Conservation (phyloP, 1,139 yeast species). For the Yamadazyma conglobata region DNA sequence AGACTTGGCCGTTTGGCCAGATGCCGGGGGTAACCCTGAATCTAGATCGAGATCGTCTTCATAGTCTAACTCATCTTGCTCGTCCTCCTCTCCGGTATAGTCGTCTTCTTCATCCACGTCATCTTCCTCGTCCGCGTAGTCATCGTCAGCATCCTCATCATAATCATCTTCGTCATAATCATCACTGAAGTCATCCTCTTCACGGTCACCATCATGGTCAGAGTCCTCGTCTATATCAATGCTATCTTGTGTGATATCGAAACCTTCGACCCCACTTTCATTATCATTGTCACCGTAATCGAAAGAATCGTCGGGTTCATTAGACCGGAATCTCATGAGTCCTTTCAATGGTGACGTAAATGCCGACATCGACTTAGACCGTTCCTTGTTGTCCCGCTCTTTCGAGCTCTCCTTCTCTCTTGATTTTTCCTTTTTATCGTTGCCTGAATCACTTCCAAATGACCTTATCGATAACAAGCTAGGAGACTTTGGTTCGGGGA, state of each 20-base stretch:
- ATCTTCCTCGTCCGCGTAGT: conserved; percentile 28
- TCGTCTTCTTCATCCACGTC: conserved; percentile 25
- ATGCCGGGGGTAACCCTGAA: conserved; percentile 9
- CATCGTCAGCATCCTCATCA: conserved; percentile 27
- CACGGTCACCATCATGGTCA: conserved; percentile 17
- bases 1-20: not conserved
- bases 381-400: conserved; percentile 15
- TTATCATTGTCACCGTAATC: conserved; percentile 13
- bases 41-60: conserved; percentile 18
- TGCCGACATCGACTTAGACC: conserved; percentile 36
- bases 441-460: conserved; percentile 12
- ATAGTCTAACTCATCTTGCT: conserved; percentile 20
- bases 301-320: conserved; percentile 16
- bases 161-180: conserved; percentile 29
- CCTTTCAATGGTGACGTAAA: conserved; percentile 44
- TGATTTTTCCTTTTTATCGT: conserved; percentile 6
- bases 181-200: conserved; percentile 25
- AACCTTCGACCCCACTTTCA: conserved; percentile 10
- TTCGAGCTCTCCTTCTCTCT: conserved; percentile 4
- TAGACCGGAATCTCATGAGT: conserved; percentile 36
- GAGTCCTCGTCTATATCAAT: conserved; percentile 15
- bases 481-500: conserved; percentile 18
- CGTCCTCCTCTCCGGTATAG: conserved; percentile 23
- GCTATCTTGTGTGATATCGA: conserved; percentile 15
- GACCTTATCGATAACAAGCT: conserved; percentile 19